Base-by-base conservation (phyloP, 177 flowering plant genomes). In the Tripterygium wilfordii region DNA sequence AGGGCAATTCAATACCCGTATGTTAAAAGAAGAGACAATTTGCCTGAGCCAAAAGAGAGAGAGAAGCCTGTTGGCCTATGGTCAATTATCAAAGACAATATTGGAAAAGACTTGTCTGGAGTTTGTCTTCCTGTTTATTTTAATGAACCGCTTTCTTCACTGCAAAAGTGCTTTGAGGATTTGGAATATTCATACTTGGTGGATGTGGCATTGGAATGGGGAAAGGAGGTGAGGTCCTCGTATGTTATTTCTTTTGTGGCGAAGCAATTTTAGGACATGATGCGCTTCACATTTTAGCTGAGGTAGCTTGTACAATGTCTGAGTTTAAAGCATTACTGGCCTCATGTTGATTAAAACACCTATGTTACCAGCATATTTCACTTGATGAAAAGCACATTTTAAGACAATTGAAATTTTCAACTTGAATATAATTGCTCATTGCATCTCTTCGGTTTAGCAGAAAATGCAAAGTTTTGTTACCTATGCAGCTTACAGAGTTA, bases 81-180 rank as follows among this genome's bases (percentile, higher is more conserved):
- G 98, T 88, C 98, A 45, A 88, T 92, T 36, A 88, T 92, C 53
- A 92, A 85, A 71, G 98, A 92, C 54, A 92, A 92, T 56, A 88
- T 92, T 57, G 98, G 98, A 31, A 92, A 92, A 70, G 98, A 92
- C 46, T 68, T 92, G 27, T 88, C 96, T 55, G 98, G 98, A 59
- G 98, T 92, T 58, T 92, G 98, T 62, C 85, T 92, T 36, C 98
- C 98, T 69, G 98, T 92, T 53, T 88, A 92, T 68, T 92, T 92
- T 39, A 92, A 92, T 64, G 98, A 92, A 65, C 96, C 98, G 33
- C 90, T 88, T 35, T 92, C 98, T 45, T 88, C 98, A 6, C 64
- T 92, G 56, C 98, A 92, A 48, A 92, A 92, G 66, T 92, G 98
- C 63, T 92, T 85, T 66, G 98, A 92, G 68, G 98, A 91, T 76